phyloP scores from a whole-genome alignment of 1,284 basidiomycete genomes.

The Puccinia horiana region DNA sequence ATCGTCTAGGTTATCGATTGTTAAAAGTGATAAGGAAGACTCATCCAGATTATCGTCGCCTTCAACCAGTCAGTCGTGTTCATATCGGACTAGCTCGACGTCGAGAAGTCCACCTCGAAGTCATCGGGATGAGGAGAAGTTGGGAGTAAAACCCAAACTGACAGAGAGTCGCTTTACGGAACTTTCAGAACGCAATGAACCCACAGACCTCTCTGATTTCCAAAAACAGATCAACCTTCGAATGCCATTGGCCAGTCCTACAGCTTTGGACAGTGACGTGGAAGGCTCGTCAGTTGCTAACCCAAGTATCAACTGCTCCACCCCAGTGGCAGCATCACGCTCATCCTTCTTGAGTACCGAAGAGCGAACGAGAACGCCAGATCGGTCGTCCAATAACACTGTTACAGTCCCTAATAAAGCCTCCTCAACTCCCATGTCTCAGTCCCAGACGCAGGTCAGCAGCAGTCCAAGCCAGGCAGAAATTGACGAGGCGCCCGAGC shows the following conservation, averaged over 20 bases:
- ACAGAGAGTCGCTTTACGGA: constrained; percentile 7
- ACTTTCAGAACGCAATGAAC: not conserved
- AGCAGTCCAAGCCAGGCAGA: constrained; percentile 51
- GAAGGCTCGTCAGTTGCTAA: not conserved
- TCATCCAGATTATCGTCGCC: constrained; percentile 13
- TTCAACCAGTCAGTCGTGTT: constrained; percentile 7
- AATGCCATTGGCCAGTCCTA: not conserved
- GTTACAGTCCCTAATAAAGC: not conserved
- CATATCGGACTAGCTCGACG: constrained; percentile 8
- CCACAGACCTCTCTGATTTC: not conserved
- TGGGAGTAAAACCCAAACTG: not conserved
- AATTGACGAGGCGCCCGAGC: constrained; percentile 54
- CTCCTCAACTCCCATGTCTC: not conserved
- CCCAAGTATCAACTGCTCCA: not conserved
- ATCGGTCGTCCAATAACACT: not conserved
- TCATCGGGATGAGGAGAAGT: not conserved
- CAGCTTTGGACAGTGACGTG: not conserved
- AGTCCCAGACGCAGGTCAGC: constrained; percentile 52
- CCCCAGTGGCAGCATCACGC: not conserved
- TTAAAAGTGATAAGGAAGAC: constrained; percentile 9
- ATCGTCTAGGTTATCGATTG: not conserved
- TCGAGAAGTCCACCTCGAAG: constrained; percentile 11
- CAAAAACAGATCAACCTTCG: not conserved
- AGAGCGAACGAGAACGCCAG: not conserved
- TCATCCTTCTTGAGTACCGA: not conserved